These are phyloP conservation scores for Candida frijolesensis DNA, from an alignment of 1,139 yeast genomes.

Conservation along the genomic window DNA sequence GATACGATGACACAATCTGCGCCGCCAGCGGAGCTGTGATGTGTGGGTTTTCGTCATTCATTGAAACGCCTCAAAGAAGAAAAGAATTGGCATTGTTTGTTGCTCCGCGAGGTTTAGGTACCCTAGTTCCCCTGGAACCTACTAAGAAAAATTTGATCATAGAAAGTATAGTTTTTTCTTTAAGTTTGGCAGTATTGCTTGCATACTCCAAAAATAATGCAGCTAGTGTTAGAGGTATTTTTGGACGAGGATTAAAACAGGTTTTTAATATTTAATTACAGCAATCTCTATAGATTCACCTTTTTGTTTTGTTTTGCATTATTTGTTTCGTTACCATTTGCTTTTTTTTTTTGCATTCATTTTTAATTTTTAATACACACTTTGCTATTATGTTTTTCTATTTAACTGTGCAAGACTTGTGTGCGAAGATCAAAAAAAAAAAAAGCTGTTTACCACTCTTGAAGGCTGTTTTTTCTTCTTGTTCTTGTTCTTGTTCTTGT, in stretches of 20 bases:
- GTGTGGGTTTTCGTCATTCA: conserved; percentile 38
- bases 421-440: neutral
- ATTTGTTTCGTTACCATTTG: neutral
- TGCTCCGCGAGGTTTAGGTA: conserved; percentile 41
- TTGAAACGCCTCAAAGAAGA: conserved; percentile 36
- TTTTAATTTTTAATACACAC: neutral
- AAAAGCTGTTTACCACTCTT: neutral
- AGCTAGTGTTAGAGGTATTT: conserved; percentile 35
- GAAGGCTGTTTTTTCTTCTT: neutral
- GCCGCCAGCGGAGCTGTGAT: conserved; percentile 33
- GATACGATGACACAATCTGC: conserved; percentile 34
- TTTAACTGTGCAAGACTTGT: neutral
- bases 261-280: conserved; percentile 21
- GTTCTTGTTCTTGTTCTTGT: neutral
- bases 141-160: conserved; percentile 26
- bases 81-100: conserved; percentile 44
- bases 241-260: conserved; percentile 33
- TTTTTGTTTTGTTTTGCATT: neutral
- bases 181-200: conserved; percentile 37
- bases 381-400: neutral
- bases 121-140: conserved; percentile 32
- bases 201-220: conserved; percentile 33
- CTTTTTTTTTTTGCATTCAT: conserved; percentile 2
- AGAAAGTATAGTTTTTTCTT: conserved; percentile 33
- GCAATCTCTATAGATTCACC: neutral